A percentile compares a stretch with the other conserved stretches of the same genome.
Conservation (phyloP, 257 asterid genomes). For the Anisodus tanguticus region DNA sequence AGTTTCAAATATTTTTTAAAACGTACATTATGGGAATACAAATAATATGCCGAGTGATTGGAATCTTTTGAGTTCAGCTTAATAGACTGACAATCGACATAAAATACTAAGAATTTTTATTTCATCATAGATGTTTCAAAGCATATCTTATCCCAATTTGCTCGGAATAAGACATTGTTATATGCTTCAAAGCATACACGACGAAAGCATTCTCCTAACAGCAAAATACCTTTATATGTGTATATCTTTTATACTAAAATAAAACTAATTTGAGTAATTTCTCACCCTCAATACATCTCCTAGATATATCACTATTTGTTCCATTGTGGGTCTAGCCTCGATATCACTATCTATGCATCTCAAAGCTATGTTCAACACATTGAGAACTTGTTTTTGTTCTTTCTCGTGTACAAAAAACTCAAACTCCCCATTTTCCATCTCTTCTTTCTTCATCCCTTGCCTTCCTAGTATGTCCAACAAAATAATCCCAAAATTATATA, state of each 20-base stretch:
- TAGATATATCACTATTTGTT: conserved; percentile 33
- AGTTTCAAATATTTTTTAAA: background rate
- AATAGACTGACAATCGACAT: background rate
- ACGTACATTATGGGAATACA: background rate
- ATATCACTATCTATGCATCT: conserved; percentile 41
- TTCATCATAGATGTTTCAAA: background rate
- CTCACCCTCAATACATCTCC: conserved; percentile 3
- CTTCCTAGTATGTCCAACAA: conserved; percentile 52
- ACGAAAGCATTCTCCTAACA: background rate
- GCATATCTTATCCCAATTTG: background rate
- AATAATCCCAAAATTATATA: conserved; percentile 57
- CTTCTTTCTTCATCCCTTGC: conserved; percentile 23
- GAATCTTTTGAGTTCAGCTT: background rate
- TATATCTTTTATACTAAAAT: background rate
- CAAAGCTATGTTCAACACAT: conserved; percentile 43
- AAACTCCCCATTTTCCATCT: conserved; percentile 20
- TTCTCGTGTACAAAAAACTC: conserved; percentile 40
- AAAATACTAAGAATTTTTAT: background rate
- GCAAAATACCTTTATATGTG: background rate
- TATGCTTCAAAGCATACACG: background rate
- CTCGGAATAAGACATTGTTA: background rate
- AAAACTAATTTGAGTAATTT: background rate
- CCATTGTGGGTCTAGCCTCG: conserved; percentile 49
- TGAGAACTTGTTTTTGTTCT: conserved; percentile 36
- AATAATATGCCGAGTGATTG: background rate